Conservation (phyloP, 495 filamentous ascomycete species). For the Aspergillus mulundensis region DNA sequence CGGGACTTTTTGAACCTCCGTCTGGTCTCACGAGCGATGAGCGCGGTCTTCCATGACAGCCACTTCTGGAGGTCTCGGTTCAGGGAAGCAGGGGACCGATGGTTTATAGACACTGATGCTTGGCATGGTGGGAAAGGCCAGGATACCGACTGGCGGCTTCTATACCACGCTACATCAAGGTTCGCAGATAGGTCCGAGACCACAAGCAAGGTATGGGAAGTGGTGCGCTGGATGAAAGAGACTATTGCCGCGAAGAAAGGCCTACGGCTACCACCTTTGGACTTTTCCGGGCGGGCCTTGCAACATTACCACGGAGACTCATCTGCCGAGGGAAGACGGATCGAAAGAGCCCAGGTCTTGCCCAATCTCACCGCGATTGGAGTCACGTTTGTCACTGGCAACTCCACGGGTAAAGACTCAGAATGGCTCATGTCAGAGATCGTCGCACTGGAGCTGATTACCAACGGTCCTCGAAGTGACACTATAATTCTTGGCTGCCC, state of each 20-base stretch:
- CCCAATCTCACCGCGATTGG: neutral
- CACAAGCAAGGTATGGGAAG: neutral
- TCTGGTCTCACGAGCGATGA: neutral
- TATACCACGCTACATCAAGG: conserved; percentile 15
- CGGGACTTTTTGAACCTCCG: neutral
- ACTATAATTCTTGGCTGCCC: neutral
- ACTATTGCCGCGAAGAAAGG: neutral
- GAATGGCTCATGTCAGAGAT: neutral
- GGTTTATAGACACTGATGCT: neutral
- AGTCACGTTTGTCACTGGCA: neutral
- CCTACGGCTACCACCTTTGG: neutral
- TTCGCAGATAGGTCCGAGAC: neutral
- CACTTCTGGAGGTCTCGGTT: conserved; percentile 7
- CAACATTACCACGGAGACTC: conserved; percentile 2
- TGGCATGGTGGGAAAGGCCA: neutral
- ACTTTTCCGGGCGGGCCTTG: neutral
- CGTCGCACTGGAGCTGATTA: neutral
- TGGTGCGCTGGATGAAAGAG: neutral
- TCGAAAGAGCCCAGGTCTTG: neutral
- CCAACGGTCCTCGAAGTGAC: neutral
- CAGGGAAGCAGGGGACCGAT: neutral
- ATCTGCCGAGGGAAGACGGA: neutral
- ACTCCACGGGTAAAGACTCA: no score
- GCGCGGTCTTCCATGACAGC: neutral
- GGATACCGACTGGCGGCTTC: conserved; percentile 8